These are phyloP conservation scores for Rosa chinensis DNA, from an alignment of 306 rosid genomes.

Conservation along the genomic window DNA sequence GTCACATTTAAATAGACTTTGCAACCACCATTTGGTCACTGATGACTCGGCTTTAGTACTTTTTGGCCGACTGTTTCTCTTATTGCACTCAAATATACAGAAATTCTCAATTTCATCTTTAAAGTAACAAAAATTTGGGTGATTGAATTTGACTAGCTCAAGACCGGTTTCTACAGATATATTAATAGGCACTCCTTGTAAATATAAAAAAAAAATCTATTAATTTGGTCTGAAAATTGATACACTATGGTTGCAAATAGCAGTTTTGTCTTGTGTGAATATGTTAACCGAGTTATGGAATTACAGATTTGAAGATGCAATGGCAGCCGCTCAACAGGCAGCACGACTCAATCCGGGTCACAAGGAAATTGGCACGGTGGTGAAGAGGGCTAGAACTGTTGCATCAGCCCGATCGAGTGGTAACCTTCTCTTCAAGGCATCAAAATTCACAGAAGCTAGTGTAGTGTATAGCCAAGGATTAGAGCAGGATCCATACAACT, in stretches of 20 bases:
- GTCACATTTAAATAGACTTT: neutral
- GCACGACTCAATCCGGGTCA: conserved; percentile 62
- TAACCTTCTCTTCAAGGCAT: conserved; percentile 82
- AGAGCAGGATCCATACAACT: conserved; percentile 66
- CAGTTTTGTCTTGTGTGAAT: neutral
- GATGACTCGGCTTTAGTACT: neutral
- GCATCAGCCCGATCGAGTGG: conserved; percentile 78
- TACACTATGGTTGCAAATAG: neutral
- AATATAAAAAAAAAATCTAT: neutral
- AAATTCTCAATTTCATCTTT: too few species aligned
- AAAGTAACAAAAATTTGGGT: too few species aligned
- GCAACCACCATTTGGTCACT: conserved; percentile 5
- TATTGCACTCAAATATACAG: neutral
- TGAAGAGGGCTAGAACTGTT: conserved; percentile 59
- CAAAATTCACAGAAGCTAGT: conserved; percentile 70
- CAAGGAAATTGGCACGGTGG: conserved; percentile 48
- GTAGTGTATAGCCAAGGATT: conserved; percentile 76
- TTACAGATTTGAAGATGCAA: conserved; percentile 83
- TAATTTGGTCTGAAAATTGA: neutral
- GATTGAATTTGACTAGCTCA: too few species aligned
- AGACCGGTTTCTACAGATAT: neutral
- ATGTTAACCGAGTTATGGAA: neutral
- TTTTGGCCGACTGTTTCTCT: neutral
- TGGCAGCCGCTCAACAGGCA: conserved; percentile 62
- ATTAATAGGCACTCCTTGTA: neutral